Conservation (phyloP, 78 protist genomes). For the Pelomyxa schiedti region DNA sequence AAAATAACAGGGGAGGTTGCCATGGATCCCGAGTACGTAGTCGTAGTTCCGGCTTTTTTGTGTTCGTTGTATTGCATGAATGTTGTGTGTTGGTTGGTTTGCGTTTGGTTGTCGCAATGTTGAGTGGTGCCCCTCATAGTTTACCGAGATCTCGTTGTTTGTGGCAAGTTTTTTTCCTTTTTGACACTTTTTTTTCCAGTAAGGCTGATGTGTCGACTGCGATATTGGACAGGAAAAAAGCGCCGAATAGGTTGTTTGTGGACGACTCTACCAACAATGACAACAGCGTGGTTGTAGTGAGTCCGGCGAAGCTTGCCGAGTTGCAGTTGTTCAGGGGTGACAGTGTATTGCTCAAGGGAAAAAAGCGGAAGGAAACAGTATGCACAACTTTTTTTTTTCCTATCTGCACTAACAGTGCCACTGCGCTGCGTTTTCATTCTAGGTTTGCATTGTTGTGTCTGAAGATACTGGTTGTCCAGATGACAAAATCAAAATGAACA, state of each 20-base stretch:
- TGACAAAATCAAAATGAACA: slow-evolving; percentile 90
- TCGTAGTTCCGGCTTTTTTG: no score
- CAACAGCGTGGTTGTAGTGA: slow-evolving; percentile 87
- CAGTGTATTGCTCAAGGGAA: slow-evolving; percentile 91
- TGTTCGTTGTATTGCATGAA: no score
- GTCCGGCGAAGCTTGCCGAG: slow-evolving; percentile 70
- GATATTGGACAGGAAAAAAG: slow-evolving; percentile 67
- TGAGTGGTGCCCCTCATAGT: no score
- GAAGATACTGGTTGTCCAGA: slow-evolving; percentile 82
- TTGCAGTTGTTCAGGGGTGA: slow-evolving; percentile 94
- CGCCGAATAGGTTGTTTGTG: slow-evolving; percentile 91
- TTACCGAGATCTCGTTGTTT: no score
- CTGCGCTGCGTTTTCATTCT: not conserved
- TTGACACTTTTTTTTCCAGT: no score
- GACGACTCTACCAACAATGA: slow-evolving; percentile 95
- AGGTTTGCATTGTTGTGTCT: slow-evolving; percentile 79
- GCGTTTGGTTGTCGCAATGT: no score
- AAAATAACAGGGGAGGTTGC: no score
- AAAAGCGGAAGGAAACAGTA: slow-evolving; percentile 90
- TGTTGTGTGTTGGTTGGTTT: no score
- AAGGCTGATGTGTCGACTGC: slow-evolving; percentile 50
- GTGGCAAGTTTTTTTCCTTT: no score
- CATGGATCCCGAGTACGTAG: no score
- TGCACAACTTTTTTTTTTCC: not conserved
- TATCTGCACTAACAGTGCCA: not conserved